phyloP scores from a whole-genome alignment of 164 flowering plant species.

The Magnolia officinalis region DNA sequence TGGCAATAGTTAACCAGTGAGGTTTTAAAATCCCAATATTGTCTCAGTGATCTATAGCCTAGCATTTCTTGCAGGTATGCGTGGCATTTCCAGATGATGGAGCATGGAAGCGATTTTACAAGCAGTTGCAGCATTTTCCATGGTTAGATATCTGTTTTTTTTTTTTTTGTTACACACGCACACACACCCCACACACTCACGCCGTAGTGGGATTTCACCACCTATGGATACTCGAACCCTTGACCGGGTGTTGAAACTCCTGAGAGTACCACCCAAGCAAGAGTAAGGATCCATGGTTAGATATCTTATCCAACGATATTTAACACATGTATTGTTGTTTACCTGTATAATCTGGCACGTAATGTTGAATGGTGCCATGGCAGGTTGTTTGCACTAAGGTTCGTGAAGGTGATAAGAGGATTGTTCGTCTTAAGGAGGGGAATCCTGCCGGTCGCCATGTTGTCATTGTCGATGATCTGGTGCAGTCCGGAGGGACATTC shows the following conservation, averaged over 20 bases:
- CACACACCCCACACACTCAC: too few relatives aligned
- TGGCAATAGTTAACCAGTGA: neutral
- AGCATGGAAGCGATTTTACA: slow-evolving; percentile 97
- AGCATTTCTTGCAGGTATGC: slow-evolving; percentile 45
- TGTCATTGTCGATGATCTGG: slow-evolving; percentile 96
- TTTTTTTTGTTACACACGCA: neutral
- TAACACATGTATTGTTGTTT: neutral
- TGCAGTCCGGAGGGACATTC: slow-evolving; percentile 96
- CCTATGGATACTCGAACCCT: too few relatives aligned
- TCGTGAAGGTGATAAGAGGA: slow-evolving; percentile 92
- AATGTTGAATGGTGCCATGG: slow-evolving; percentile 2
- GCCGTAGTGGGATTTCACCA: too few relatives aligned
- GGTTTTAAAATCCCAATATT: neutral
- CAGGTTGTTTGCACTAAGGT: slow-evolving; percentile 91
- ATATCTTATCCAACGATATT: neutral
- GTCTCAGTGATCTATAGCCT: neutral
- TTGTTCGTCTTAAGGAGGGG: slow-evolving; percentile 93
- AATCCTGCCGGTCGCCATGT: slow-evolving; percentile 83
- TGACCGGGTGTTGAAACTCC: too few relatives aligned
- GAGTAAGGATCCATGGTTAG: slow-evolving; percentile 43
- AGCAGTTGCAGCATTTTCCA: slow-evolving; percentile 73
- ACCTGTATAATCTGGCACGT: neutral
- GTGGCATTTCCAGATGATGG: slow-evolving; percentile 99
- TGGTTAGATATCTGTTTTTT: slow-evolving; percentile 32
- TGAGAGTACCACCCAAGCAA: too few relatives aligned